These are phyloP conservation scores for Mycena kentingensis DNA, from an alignment of 768 basidiomycete species.

Conservation along the genomic window DNA sequence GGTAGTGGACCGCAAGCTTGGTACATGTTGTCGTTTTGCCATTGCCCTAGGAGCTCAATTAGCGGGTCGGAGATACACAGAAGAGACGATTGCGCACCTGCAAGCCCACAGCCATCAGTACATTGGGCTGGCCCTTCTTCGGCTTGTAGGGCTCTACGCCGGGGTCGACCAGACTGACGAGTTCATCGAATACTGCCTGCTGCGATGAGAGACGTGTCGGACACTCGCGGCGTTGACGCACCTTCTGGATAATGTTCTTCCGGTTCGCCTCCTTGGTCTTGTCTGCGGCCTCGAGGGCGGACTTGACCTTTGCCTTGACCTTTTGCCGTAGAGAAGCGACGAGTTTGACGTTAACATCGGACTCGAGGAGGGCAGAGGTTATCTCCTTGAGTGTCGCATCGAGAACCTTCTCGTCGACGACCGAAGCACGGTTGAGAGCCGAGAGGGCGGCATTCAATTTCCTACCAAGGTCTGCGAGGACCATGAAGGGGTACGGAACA, in stretches of 20 bases:
- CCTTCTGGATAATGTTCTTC: constrained; percentile 92
- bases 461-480: constrained; percentile 92
- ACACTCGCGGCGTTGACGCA: constrained; percentile 31
- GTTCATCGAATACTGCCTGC: constrained; percentile 95
- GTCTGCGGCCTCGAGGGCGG: constrained; percentile 69
- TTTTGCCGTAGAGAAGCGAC: constrained; percentile 85
- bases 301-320: constrained; percentile 89
- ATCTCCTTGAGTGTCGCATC: constrained; percentile 95
- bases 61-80: constrained; percentile 1
- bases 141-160: constrained; percentile 96
- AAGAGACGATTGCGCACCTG: constrained; percentile 57
- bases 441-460: constrained; percentile 92
- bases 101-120: constrained; percentile 97
- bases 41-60: constrained; percentile 74
- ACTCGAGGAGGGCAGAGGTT: constrained; percentile 88
- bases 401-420: constrained; percentile 94
- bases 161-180: constrained; percentile 93
- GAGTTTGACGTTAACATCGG: constrained; percentile 98
- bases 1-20: constrained; percentile 96
- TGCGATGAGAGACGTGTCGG: constrained; percentile 3
- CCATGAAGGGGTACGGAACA: constrained; percentile 59
- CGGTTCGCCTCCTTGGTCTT: constrained; percentile 79
- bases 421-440: constrained; percentile 80
- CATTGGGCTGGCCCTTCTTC: constrained; percentile 89
- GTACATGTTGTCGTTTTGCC: constrained; percentile 99